phyloP scores from a whole-genome alignment of 441 rosid species.

The Gossypium aridum region DNA sequence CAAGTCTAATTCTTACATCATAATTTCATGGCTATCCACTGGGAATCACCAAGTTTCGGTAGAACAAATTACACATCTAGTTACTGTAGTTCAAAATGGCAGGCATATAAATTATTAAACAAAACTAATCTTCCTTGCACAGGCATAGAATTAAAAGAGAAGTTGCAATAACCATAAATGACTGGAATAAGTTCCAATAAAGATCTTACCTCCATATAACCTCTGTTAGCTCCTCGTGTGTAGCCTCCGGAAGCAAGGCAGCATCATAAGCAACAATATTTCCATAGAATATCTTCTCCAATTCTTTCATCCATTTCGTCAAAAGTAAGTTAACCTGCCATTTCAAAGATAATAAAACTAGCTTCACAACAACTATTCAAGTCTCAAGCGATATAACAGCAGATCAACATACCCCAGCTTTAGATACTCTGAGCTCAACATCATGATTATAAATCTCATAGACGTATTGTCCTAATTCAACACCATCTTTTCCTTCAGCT shows the following conservation, averaged over 20 bases:
- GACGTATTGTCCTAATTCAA: conserved; percentile 80
- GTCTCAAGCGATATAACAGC: not conserved
- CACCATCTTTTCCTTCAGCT: conserved; percentile 90
- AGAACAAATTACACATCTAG: not conserved
- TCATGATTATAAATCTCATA: conserved; percentile 94
- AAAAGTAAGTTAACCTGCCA: conserved; percentile 84
- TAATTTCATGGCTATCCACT: not conserved
- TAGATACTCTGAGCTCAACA: conserved; percentile 81
- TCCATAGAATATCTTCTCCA: conserved; percentile 94
- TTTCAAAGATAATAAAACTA: conserved; percentile 13
- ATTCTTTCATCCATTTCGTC: conserved; percentile 89
- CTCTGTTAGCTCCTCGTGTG: conserved; percentile 56
- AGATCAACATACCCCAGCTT: conserved; percentile 66
- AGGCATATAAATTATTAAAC: not conserved
- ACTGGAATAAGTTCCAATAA: not conserved
- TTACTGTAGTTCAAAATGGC: not conserved
- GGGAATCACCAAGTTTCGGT: not conserved
- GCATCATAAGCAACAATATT: conserved; percentile 84
- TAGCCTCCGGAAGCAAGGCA: conserved; percentile 83
- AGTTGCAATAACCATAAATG: not conserved
- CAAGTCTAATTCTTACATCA: not conserved
- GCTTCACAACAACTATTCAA: not conserved
- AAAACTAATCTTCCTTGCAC: not conserved
- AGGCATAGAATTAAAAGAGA: not conserved
- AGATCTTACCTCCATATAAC: conserved; percentile 69